A percentile compares a stretch with the other conserved stretches of the same genome.
phyloP scores from a whole-genome alignment of 1,284 basidiomycete species.

The Sporisorium sorghi region DNA sequence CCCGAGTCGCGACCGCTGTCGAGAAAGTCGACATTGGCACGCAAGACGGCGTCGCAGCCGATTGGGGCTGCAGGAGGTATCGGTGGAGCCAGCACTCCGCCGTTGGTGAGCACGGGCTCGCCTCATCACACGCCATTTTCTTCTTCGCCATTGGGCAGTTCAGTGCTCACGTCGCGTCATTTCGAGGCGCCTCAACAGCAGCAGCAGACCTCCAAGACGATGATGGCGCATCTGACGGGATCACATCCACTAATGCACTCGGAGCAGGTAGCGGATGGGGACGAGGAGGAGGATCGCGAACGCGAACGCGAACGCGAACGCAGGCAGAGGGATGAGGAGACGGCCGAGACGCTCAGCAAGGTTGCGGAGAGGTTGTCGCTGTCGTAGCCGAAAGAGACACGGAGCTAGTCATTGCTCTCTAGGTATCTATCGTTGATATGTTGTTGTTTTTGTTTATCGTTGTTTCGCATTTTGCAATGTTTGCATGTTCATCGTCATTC shows the following conservation, averaged over 20 bases:
- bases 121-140: conserved; percentile 45
- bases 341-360: conserved; percentile 44
- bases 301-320: conserved; percentile 25
- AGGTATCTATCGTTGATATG: neutral
- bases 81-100: conserved; percentile 28
- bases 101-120: conserved; percentile 18
- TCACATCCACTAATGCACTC: conserved; percentile 16
- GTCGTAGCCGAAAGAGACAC: conserved; percentile 10
- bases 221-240: conserved; percentile 11
- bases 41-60: conserved; percentile 27
- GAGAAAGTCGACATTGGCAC: conserved; percentile 43
- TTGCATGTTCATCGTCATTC: neutral
- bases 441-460: conserved; percentile 1
- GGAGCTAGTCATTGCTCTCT: neutral
- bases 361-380: conserved; percentile 40
- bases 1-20: conserved; percentile 39
- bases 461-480: neutral
- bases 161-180: conserved; percentile 35
- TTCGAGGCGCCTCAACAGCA: conserved; percentile 31
- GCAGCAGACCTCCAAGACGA: conserved; percentile 12
- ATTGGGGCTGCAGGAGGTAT: neutral
- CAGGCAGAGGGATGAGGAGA: conserved; percentile 31
- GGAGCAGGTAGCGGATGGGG: neutral
- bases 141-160: conserved; percentile 41
- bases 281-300: conserved; percentile 15